Evolutionary conservation across 495 filamentous ascomycete species (phyloP).

Genomic region (Xylaria curta): DNA sequence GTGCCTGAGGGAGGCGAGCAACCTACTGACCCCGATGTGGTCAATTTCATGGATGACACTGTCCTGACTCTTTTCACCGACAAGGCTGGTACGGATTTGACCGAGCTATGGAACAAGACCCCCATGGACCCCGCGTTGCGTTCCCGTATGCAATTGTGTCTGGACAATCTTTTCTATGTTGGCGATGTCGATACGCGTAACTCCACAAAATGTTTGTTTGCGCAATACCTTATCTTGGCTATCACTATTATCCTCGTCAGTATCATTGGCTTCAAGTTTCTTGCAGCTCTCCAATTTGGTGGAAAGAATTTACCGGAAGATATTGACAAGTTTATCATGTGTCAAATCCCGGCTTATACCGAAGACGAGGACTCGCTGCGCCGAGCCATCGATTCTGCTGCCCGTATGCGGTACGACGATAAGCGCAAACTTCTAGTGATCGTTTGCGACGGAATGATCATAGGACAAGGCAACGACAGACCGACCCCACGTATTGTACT

Average conservation of each 20-base stretch:
- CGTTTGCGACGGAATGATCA: conserved; percentile 99
- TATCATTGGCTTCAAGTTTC: conserved; percentile 94
- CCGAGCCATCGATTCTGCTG: conserved; percentile 94
- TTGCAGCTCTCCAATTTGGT: conserved; percentile 93
- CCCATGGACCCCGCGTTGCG: conserved; percentile 60
- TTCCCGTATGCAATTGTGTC: conserved; percentile 76
- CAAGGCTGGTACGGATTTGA: conserved; percentile 78
- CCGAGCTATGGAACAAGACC: conserved; percentile 79
- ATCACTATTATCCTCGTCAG: conserved; percentile 80
- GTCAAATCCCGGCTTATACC: conserved; percentile 96
- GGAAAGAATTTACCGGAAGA: conserved; percentile 92
- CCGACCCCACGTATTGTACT: conserved; percentile 96
- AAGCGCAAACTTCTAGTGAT: conserved; percentile 95
- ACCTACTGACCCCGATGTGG: conserved; percentile 59
- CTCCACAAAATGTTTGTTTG: conserved; percentile 83
- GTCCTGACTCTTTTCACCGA: conserved; percentile 80
- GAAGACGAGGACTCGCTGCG: conserved; percentile 97
- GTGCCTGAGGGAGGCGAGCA: conserved; percentile 56
- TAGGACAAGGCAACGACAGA: conserved; percentile 96
- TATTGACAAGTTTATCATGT: conserved; percentile 97
- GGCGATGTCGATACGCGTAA: conserved; percentile 92
- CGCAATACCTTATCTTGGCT: conserved; percentile 90
- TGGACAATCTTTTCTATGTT: conserved; percentile 95
- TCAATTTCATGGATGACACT: conserved; percentile 80
- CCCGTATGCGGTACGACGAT: conserved; percentile 96